phyloP scores from a whole-genome alignment of 176 grass and related monocot genomes.

The Zea luxurians region DNA sequence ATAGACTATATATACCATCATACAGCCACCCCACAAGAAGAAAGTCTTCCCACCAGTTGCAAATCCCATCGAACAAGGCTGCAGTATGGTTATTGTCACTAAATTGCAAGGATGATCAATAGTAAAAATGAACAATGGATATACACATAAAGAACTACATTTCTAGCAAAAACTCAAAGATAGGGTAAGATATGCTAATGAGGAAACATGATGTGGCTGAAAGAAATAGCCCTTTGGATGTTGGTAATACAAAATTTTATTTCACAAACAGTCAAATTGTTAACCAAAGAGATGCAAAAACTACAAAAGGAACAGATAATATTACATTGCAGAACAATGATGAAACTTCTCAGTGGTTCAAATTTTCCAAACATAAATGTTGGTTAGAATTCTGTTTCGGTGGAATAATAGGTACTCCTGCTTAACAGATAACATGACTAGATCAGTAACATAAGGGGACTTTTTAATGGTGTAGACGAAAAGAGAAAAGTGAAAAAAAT shows the following conservation, averaged over 20 bases:
- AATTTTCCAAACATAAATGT: not conserved
- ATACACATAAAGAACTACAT: slow-evolving; percentile 28
- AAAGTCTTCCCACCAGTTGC: slow-evolving; percentile 99
- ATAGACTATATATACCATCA: slow-evolving; percentile 75
- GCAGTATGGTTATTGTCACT: slow-evolving; percentile 44
- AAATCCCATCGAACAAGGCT: slow-evolving; percentile 99
- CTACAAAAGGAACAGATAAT: not conserved
- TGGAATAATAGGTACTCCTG: not conserved
- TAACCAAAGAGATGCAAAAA: slow-evolving; percentile 9
- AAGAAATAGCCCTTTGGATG: not conserved
- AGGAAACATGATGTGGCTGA: not conserved
- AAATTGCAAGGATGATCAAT: slow-evolving; percentile 25
- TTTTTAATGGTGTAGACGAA: not conserved
- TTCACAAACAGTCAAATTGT: slow-evolving; percentile 19
- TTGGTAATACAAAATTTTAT: slow-evolving; percentile 7
- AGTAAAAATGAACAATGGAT: not conserved
- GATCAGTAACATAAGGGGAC: not conserved
- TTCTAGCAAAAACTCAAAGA: not conserved
- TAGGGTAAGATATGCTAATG: not conserved
- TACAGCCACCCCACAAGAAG: slow-evolving; percentile 98
- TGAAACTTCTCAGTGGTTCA: not conserved
- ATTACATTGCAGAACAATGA: not conserved
- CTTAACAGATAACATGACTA: not conserved
- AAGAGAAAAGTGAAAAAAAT: not conserved
- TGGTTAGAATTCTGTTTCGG: slow-evolving; percentile 12